These are phyloP conservation scores for Yarrowia sp. DNA, from an alignment of 805 yeast genomes.

Conservation along the genomic window DNA sequence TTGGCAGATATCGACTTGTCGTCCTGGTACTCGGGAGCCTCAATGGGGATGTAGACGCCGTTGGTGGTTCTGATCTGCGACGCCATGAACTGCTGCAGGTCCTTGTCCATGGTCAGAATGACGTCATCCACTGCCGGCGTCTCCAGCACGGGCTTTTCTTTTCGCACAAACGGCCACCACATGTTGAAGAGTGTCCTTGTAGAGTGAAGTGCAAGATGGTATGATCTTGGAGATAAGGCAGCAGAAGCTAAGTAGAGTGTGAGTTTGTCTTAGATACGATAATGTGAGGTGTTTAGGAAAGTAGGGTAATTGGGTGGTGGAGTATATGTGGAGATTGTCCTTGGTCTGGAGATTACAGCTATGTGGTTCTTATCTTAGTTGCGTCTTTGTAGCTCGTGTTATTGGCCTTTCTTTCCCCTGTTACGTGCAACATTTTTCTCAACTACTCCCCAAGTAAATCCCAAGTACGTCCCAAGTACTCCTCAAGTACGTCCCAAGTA, in stretches of 20 bases:
- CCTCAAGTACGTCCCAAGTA: neutral
- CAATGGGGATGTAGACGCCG: conserved; percentile 12
- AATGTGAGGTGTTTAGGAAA: too few species aligned
- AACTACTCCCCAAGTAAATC: neutral
- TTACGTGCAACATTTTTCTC: neutral
- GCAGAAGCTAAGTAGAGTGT: too few species aligned
- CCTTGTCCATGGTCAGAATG: conserved; percentile 22
- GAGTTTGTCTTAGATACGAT: too few species aligned
- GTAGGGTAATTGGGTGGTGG: too few species aligned
- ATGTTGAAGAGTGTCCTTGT: too few species aligned
- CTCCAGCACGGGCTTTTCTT: conserved; percentile 6
- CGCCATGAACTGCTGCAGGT: conserved; percentile 23
- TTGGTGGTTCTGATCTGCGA: conserved; percentile 9
- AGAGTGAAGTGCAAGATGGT: neutral
- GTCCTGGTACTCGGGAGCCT: conserved; percentile 23
- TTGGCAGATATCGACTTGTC: conserved; percentile 29
- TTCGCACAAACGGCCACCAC: conserved; percentile 22
- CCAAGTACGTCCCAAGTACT: neutral
- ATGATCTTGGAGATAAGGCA: neutral
- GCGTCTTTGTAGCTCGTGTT: too few species aligned
- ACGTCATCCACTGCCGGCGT: conserved; percentile 9
- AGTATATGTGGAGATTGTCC: too few species aligned
- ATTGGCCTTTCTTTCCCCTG: too few species aligned
- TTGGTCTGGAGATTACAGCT: too few species aligned
- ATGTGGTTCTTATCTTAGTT: too few species aligned